Percentiles rank a stretch among this genome's conserved stretches.
Evolutionary conservation across 2,329 filamentous ascomycete genomes (phyloP).

Genomic region (Ophiostoma angusticollis): DNA sequence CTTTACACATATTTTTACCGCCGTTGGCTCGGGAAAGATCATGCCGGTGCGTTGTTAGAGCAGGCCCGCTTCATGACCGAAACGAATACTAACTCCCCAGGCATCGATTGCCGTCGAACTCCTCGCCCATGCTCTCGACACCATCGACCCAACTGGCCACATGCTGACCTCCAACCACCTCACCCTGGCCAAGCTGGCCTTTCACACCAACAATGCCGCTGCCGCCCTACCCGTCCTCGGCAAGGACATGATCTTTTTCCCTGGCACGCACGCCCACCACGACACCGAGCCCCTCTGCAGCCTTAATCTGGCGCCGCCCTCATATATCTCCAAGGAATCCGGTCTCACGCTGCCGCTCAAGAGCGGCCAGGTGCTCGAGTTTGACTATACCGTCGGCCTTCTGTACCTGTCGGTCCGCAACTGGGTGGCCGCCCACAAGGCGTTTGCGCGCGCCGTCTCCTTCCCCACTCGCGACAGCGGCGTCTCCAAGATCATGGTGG

Average conservation of each 20-base stretch:
- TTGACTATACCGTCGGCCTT: conserved; percentile 56
- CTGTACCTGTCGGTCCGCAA: conserved; percentile 47
- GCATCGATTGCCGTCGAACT: conserved; percentile 32
- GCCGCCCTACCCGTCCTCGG: conserved; percentile 49
- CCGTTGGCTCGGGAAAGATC: conserved; percentile 25
- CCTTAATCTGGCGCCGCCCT: conserved; percentile 28
- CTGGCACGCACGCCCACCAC: conserved; percentile 27
- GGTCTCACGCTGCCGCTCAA: conserved; percentile 45
- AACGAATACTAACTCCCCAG: conserved; percentile 19
- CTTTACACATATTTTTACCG: conserved; percentile 32
- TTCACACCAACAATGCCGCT: conserved; percentile 38
- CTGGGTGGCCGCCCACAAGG: conserved; percentile 50
- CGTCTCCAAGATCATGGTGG: conserved; percentile 66
- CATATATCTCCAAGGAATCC: conserved; percentile 47
- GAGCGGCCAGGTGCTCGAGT: conserved; percentile 46
- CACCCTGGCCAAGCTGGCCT: conserved; percentile 27
- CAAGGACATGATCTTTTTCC: conserved; percentile 53
- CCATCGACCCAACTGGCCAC: conserved; percentile 47
- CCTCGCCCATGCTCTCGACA: conserved; percentile 42
- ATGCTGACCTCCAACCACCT: conserved; percentile 17
- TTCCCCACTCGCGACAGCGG: conserved; percentile 51
- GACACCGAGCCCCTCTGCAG: conserved; percentile 30
- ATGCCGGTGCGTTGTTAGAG: conserved; percentile 25
- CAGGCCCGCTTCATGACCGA: neutral
- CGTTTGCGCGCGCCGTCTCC: conserved; percentile 52